Base-by-base conservation (phyloP, 164 flowering plant genomes). In the Stephania japonica region DNA sequence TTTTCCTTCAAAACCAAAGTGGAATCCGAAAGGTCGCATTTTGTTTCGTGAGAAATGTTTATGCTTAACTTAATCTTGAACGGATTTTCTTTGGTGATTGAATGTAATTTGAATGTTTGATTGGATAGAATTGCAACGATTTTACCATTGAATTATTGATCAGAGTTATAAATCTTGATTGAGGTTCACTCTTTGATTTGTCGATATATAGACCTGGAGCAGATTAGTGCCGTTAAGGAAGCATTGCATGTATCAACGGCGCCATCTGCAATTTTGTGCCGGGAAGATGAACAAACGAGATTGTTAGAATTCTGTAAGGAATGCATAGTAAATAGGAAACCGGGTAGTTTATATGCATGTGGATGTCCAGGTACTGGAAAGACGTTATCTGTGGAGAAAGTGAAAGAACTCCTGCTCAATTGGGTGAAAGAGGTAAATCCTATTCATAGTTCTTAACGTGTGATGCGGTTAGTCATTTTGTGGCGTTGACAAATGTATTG, bases 341-440 rank as follows among this genome's bases (percentile, higher is more conserved):
- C 93, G 25, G 97, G 94, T 69, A 93, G 96, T 74, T 81, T 92
- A 64, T 94, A 92, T 75, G 78, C 85, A 4, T 90, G 96, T 75
- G 97, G 98, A 19, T 92, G 93, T 68, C 98, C 98, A 0, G 98
- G 98, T 75, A 95, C 63, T 1, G 63, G 99, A 49, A 95, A 95
- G 79, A 85, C 98, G 1, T 71, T 93, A 76, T 87, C 91, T 1
- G 81, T 93, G 82, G 94, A 88, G 71, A 91, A 86, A 82, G 90
- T 95, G 72, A 91, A 85, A 70, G 81, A 76, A 68, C 80, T 56
- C n/a, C 72, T 91, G 76, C 71, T 82, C 64, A 76, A 73, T 64
- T 93, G 98, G 97, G 84, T 91, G 61, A 76, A 75, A 72, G 84
- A 88, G 88, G 99, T 90, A 79, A 47, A 64, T 27, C 32, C 32